Evolutionary conservation across 1,284 basidiomycete species (phyloP).

Genomic region (Fistulina hepatica): DNA sequence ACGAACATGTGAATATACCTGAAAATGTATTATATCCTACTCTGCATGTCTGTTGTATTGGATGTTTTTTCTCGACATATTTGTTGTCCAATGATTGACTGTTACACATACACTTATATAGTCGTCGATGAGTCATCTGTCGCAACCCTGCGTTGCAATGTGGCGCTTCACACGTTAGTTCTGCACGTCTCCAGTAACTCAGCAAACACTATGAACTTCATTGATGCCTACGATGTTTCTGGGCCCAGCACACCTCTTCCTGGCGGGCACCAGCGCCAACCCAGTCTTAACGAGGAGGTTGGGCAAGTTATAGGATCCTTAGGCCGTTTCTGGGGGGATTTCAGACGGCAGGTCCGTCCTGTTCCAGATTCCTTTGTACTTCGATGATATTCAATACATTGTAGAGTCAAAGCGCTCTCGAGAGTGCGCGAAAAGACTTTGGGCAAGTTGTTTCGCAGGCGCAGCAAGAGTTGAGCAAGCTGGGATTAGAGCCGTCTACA

Average conservation of each 20-base stretch:
- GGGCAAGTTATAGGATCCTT: slow-evolving; percentile 76
- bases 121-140: too few relatives aligned
- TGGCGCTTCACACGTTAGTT: too few relatives aligned
- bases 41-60: too few relatives aligned
- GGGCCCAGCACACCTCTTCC: slow-evolving; percentile 32
- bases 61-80: too few relatives aligned
- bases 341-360: slow-evolving; percentile 68
- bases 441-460: slow-evolving; percentile 71
- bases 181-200: too few relatives aligned
- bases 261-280: slow-evolving; percentile 34
- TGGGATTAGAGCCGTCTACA: slow-evolving; percentile 32
- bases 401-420: slow-evolving; percentile 67
- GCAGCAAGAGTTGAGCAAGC: slow-evolving; percentile 66
- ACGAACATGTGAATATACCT: too few relatives aligned
- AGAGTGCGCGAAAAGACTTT: slow-evolving; percentile 68
- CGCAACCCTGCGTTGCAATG: too few relatives aligned
- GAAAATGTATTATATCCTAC: too few relatives aligned
- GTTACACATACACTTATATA: too few relatives aligned
- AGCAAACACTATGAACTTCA: slow-evolving; percentile 67
- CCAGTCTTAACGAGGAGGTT: slow-evolving; percentile 79
- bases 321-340: slow-evolving; percentile 81
- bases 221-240: slow-evolving; percentile 53
- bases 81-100: too few relatives aligned
- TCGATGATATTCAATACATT: slow-evolving; percentile 8
- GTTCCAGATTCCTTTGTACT: slow-evolving; percentile 1